Base-by-base conservation (phyloP, 2,329 filamentous ascomycete genomes). In the Macrophomina pseudophaseolina region DNA sequence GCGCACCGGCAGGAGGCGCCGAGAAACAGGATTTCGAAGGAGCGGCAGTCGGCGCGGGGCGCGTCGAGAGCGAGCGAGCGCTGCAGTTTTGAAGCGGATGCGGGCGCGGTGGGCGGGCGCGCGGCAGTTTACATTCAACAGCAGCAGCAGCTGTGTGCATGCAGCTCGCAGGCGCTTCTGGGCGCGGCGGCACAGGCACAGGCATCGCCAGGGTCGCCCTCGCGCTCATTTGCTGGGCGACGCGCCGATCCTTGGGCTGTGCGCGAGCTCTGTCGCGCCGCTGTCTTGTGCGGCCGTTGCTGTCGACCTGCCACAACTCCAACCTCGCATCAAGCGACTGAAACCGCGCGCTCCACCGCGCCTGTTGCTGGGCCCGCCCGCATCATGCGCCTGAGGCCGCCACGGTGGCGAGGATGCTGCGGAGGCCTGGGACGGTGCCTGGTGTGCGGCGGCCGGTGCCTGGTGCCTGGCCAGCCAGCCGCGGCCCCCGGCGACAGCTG, bases 161-260 rank as follows among this genome's bases (percentile, higher is more conserved):
- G 9, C 30, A 62, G 58, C n/a, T 49, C 18, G 58, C 58, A 32
- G 58, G 58, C 58, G 58, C 58, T 62, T 62, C 58, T 49, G 58
- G 58, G 58, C 30, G 23, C 28, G 58, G 44, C 42, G 16, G 40
- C 42, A 23, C 28, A n/a, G 30, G 58, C 42, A 12, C 58, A 18
- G 42, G 30, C 42, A 38, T n/a, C 16, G 40, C 2, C 42, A n/a
- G 30, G 28, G 32, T 30, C 30, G n/a, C 58, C 30, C 58, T 62
- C 58, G n/a, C 58, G 42, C 58, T 62, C 58, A 62, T 62, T 62
- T 62, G 58, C 58, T 49, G 58, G 30, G 30, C 42, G 8, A 6
- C 14, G 40, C 38, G 44, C 16, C 33, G 58, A 62, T 62, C 58
- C 58, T 49, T 62, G 58, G 32, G 52, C 52, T 2, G 4, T 54